These are phyloP conservation scores for Coelastrella sp. DNA, from an alignment of 139 green algal genomes.

Conservation along the genomic window DNA sequence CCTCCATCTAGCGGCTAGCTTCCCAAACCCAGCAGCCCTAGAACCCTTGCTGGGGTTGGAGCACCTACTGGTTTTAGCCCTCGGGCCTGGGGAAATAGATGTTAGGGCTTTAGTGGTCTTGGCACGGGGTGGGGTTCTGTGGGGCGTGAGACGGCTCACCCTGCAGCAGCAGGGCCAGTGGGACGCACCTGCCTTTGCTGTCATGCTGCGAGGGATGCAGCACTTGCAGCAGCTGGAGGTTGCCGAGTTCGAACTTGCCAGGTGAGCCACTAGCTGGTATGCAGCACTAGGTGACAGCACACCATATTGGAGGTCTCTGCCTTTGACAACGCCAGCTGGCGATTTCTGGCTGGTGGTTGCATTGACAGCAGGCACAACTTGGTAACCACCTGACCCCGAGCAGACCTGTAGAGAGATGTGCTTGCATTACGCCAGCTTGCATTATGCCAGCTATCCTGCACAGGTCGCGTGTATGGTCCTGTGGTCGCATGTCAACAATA, in stretches of 20 bases:
- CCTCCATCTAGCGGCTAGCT: not conserved
- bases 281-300: no score
- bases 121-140: not conserved
- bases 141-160: not conserved
- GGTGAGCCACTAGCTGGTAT: not conserved
- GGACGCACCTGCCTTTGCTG: not conserved
- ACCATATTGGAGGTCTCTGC: no score
- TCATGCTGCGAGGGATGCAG: not conserved
- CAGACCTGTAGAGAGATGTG: no score
- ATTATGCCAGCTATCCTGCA: no score
- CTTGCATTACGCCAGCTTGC: no score
- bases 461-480: no score
- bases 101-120: constrained; percentile 1
- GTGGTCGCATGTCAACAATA: no score
- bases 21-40: not conserved
- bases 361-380: no score
- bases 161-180: constrained; percentile 11
- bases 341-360: no score
- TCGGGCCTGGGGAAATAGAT: constrained; percentile 12
- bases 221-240: constrained; percentile 27
- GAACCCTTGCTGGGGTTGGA: not conserved
- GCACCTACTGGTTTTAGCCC: not conserved
- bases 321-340: no score
- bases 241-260: constrained; percentile 5
- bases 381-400: no score